A percentile compares a stretch with the other conserved stretches of the same genome.
Evolutionary conservation across 2,329 filamentous ascomycete genomes (phyloP).

Genomic region (Pleomassaria siparia): DNA sequence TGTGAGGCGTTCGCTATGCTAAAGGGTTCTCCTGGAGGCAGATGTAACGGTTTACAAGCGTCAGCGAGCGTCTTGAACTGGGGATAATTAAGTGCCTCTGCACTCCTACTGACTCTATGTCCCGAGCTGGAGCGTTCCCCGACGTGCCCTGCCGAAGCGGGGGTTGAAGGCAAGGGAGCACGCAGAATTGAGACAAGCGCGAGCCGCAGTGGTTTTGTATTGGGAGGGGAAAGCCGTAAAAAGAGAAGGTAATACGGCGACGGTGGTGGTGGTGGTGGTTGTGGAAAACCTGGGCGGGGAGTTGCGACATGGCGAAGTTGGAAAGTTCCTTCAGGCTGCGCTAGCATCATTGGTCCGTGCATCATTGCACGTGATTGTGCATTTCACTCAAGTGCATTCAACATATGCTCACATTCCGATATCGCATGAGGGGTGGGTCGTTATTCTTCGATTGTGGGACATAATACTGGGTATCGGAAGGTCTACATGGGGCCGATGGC

Average conservation of each 20-base stretch:
- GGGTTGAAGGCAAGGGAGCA: conserved; percentile 21
- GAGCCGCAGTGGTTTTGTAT: conserved; percentile 15
- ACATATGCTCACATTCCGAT: too few species aligned
- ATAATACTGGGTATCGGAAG: too few species aligned
- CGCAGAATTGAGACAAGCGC: conserved; percentile 30
- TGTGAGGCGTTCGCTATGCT: conserved; percentile 9
- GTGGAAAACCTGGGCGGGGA: conserved; percentile 1
- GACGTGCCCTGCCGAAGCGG: conserved; percentile 22
- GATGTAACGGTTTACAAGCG: conserved; percentile 12
- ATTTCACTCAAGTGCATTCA: too few species aligned
- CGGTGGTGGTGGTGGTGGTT: conserved; percentile 6
- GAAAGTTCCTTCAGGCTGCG: neutral
- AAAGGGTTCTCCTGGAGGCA: conserved; percentile 10
- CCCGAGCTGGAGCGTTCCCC: conserved; percentile 21
- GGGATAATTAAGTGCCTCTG: conserved; percentile 31
- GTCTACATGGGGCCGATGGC: too few species aligned
- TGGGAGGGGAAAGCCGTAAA: too few species aligned
- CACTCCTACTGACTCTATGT: conserved; percentile 38
- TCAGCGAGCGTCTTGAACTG: conserved; percentile 35
- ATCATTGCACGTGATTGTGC: too few species aligned
- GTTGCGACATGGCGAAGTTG: neutral
- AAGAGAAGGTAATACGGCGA: conserved; percentile 9
- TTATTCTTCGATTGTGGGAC: too few species aligned
- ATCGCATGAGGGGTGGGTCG: too few species aligned
- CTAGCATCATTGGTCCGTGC: neutral